Evolutionary conservation across 305 asterid genomes (phyloP), one percentile per base, ranked within the genome.

Genomic region (Euphrasia arctica): DNA sequence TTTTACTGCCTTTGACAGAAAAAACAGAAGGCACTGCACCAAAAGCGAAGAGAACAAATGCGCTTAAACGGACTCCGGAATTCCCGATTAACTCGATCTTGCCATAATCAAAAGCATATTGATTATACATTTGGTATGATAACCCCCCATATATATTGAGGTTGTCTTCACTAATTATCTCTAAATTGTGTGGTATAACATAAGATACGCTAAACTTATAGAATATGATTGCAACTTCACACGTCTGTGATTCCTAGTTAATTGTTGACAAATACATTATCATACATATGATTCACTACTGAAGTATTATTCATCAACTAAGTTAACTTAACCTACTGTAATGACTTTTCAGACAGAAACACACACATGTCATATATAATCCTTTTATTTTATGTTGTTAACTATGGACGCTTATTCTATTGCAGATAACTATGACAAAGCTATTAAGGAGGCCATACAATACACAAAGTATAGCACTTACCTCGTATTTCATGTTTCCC

Each of bases 401-500:
- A 48, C 71, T 68, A 62, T 48, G 68, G 22, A 14, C 61, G 34
- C 59, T 52, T 42, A 22, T 71, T 58, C 22, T 64, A 50, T 67
- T 84, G 78, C 96, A 91, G 98, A 86, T 71, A 79, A 78, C 69
- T 88, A 77, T 74, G 98, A 91, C 81, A 85, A 60, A 77, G 84
- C 88, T 67, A 91, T 88, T 68, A 43, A 70, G 5, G 87, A 88
- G 78, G 96, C 98, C 58, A 85, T 86, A 72, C 64, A 79, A 65
- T 75, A 70, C 60, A 58, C 84, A 2, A 85, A 85, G 97, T 90
- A 54, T 25, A 25, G 36, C 27, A 57, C 41, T 55, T 59, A 18
- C 22, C 22, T 59, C 58, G 25, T 39, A 5, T 59, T 60, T 62
- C 31, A 15, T 13, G 18, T 56, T 49, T 43, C 36, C 64, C 52